A percentile compares a stretch with the other conserved stretches of the same genome.
phyloP scores from a whole-genome alignment of 140 eudicot species.

The Cichorium intybus region DNA sequence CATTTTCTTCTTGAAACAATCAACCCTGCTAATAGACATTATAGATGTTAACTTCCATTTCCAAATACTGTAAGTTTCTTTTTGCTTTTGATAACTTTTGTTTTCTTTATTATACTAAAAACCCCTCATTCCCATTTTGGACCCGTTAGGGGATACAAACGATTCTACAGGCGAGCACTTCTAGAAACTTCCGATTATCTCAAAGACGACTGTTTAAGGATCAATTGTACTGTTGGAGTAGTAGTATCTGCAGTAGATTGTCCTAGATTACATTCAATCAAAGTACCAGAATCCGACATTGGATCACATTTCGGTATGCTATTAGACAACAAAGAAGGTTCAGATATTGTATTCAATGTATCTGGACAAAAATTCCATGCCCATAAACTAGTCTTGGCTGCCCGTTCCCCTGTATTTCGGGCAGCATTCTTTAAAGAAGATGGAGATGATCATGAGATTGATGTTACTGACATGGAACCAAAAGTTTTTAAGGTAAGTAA shows the following conservation, averaged over 20 bases:
- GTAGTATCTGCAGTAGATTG: slow-evolving; percentile 83
- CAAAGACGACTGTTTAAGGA: slow-evolving; percentile 82
- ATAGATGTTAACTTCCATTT: too few relatives aligned
- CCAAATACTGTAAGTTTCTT: neutral
- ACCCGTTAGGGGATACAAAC: slow-evolving; percentile 75
- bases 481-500: slow-evolving; percentile 71
- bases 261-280: slow-evolving; percentile 67
- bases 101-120: neutral
- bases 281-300: slow-evolving; percentile 80
- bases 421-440: slow-evolving; percentile 47
- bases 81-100: neutral
- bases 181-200: slow-evolving; percentile 72
- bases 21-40: too few relatives aligned
- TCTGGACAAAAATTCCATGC: slow-evolving; percentile 78
- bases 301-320: slow-evolving; percentile 80
- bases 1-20: too few relatives aligned
- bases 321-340: slow-evolving; percentile 72
- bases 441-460: slow-evolving; percentile 51
- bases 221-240: slow-evolving; percentile 84
- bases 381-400: slow-evolving; percentile 79
- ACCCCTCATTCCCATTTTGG: neutral
- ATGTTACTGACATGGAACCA: slow-evolving; percentile 67
- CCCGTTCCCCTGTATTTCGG: slow-evolving; percentile 71
- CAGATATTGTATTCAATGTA: slow-evolving; percentile 68
- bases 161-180: slow-evolving; percentile 61